Percentiles rank a stretch among this genome's conserved stretches.
Evolutionary conservation across 2,329 filamentous ascomycete species (phyloP).

Genomic region (Mycosphaerella sp.): DNA sequence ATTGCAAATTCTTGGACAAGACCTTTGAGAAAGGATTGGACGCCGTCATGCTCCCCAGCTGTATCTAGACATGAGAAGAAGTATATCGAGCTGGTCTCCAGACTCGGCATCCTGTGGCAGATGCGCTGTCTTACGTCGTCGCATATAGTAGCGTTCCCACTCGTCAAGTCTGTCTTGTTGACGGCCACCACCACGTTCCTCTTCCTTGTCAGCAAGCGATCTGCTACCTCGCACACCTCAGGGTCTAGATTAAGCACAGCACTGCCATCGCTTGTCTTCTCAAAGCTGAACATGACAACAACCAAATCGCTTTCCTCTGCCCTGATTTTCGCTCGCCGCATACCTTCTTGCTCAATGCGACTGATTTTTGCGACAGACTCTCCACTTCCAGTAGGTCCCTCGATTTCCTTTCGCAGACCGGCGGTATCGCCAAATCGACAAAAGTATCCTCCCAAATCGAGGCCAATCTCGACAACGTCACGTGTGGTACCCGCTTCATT

Average conservation of each 20-base stretch:
- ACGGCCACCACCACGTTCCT: constrained; percentile 54
- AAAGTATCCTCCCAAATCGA: constrained; percentile 84
- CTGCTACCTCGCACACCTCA: constrained; percentile 52
- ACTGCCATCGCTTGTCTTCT: constrained; percentile 35
- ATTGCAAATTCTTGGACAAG: constrained; percentile 62
- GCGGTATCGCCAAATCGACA: constrained; percentile 96
- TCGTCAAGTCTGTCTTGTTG: constrained; percentile 53
- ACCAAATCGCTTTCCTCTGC: constrained; percentile 81
- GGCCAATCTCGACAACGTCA: constrained; percentile 84
- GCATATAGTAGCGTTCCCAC: neutral
- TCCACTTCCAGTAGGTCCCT: constrained; percentile 4
- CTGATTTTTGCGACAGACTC: constrained; percentile 49
- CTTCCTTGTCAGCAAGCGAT: constrained; percentile 44
- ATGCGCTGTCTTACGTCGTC: constrained; percentile 29
- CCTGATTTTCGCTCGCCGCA: constrained; percentile 73
- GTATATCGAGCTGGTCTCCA: constrained; percentile 43
- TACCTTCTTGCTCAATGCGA: constrained; percentile 79
- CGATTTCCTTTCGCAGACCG: constrained; percentile 55
- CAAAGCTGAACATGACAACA: constrained; percentile 71
- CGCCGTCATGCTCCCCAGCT: constrained; percentile 51
- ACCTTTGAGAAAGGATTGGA: constrained; percentile 61
- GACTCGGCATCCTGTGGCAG: constrained; percentile 38
- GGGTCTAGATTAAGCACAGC: constrained; percentile 39
- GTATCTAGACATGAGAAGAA: constrained; percentile 52
- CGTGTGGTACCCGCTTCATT: constrained; percentile 87